A percentile compares a stretch with the other conserved stretches of the same genome.
These are phyloP conservation scores for Pleurotus pulmonarius DNA, from an alignment of 768 basidiomycete species.

Conservation along the genomic window DNA sequence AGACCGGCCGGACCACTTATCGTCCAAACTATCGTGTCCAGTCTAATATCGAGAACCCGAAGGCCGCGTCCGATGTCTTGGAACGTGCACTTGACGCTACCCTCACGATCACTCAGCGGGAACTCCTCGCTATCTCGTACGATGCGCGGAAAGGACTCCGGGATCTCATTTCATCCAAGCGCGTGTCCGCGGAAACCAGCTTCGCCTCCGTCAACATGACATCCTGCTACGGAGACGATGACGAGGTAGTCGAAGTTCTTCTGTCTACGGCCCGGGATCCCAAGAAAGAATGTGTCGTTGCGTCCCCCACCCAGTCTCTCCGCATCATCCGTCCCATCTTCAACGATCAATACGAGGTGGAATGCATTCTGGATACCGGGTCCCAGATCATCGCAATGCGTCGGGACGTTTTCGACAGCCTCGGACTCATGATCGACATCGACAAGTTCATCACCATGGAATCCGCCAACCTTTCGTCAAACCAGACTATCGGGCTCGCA, in stretches of 20 bases:
- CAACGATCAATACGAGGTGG: constrained; percentile 13
- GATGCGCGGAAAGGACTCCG: constrained; percentile 14
- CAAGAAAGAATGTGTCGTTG: constrained; percentile 1
- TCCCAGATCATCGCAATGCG: constrained; percentile 22
- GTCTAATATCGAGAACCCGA: constrained; percentile 15
- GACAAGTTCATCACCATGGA: constrained; percentile 18
- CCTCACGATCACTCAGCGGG: constrained; percentile 15
- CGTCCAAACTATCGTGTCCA: constrained; percentile 15
- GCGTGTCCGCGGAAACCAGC: not conserved
- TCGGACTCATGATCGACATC: constrained; percentile 16
- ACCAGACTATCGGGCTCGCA: constrained; percentile 17
- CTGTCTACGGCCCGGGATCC: not conserved
- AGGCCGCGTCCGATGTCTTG: constrained; percentile 11
- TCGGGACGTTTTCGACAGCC: constrained; percentile 12
- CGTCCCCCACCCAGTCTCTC: constrained; percentile 10
- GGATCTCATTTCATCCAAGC: constrained; percentile 14
- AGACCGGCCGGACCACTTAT: constrained; percentile 6
- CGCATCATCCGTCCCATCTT: constrained; percentile 14
- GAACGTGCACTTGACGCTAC: constrained; percentile 12
- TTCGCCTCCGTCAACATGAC: not conserved
- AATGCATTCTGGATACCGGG: constrained; percentile 21
- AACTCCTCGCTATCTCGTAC: constrained; percentile 16
- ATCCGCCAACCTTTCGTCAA: constrained; percentile 17
- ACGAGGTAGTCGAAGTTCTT: not conserved
- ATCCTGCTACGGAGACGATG: not conserved